Evolutionary conservation across 176 grass and related monocot species (phyloP), one percentile per base, ranked within the genome.

Genomic region (Zoysia pacifica): DNA sequence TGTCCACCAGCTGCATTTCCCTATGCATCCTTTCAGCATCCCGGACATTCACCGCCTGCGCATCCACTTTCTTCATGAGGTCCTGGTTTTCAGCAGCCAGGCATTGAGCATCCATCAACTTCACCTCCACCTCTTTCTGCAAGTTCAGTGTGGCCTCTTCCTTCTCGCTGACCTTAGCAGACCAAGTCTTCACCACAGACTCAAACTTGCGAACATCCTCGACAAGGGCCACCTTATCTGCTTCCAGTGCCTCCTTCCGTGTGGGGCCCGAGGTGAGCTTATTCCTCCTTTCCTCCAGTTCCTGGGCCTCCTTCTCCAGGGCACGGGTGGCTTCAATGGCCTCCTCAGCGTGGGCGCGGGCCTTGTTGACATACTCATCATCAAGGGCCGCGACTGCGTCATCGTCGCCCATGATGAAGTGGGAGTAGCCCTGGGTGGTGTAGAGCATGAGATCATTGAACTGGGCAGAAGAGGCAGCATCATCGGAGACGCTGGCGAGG

Each of bases 191-290:
- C 49, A 95, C 88, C 71, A 99, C 88, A 0, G 88, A 72, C 65
- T 93, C 84, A 67, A 98, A 98, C 71, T 98, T 98, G 13, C 62
- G n/a, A 15, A 87, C 51, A 28, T 99, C 96, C 12, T 79, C 86
- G 19, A 62, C 80, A 5, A 95, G 62, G 38, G 83, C 48, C 40
- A 58, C 83, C 56, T 79, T 86, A 65, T 93, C 78, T 2, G 44
- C 12, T 81, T 95, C 79, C 19, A 91, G 53, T 39, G 68, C 79
- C 77, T 84, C 73, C 43, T 15, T 62, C 43, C 68, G 62, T 0
- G 92, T 93, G 50, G 90, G 96, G 5, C 69, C 76, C 1, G 85
- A 75, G 43, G 58, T 76, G 50, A 85, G 79, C 65, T 89, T 49
- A 11, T 41, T 78, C 48, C 82, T 69, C 76, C 87, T 87, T 0